A percentile compares a stretch with the other conserved stretches of the same genome.
Conservation (phyloP, 306 rosid genomes). For the Alnus glutinosa region DNA sequence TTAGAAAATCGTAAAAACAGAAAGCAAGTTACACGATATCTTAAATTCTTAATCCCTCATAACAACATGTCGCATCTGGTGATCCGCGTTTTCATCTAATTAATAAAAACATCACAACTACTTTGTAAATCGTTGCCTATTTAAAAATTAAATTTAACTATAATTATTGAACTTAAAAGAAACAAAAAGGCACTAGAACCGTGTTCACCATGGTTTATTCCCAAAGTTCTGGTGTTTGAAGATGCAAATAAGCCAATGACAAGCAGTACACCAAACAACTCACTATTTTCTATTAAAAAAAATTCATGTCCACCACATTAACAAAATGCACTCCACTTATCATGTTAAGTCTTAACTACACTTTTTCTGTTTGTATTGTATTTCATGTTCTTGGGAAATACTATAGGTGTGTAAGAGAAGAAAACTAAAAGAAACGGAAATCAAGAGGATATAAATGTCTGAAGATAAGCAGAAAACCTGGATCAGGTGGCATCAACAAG, state of each 20-base stretch:
- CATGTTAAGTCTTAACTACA: background rate
- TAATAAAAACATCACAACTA: background rate
- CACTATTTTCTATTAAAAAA: background rate
- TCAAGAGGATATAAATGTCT: conserved; percentile 11
- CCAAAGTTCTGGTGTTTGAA: background rate
- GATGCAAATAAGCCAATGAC: background rate
- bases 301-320: background rate
- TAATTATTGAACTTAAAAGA: background rate
- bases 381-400: background rate
- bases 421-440: conserved; percentile 1
- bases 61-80: background rate
- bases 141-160: background rate
- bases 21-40: background rate
- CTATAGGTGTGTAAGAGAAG: background rate
- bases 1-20: background rate
- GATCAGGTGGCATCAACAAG: conserved; percentile 67
- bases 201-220: background rate
- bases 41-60: background rate
- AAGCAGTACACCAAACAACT: background rate
- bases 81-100: background rate
- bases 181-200: background rate
- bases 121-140: background rate
- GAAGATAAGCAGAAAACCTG: conserved; percentile 47
- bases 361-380: background rate
- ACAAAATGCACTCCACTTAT: background rate